Evolutionary conservation across 495 filamentous ascomycete species (phyloP).

Genomic region (Oleoguttula mirabilis): DNA sequence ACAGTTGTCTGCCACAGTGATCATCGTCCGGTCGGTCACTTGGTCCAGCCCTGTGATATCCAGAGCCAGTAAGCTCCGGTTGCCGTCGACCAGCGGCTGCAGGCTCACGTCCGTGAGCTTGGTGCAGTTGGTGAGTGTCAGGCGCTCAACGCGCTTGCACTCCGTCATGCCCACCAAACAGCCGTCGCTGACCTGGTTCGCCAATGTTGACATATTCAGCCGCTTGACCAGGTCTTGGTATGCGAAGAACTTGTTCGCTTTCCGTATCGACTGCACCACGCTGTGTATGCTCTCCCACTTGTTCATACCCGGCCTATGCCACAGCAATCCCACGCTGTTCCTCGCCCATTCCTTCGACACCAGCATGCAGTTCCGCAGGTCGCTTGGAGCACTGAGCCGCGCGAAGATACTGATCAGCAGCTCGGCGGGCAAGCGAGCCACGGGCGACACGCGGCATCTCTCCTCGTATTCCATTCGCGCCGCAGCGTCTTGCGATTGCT

Average conservation of each 20-base stretch:
- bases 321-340: conserved; percentile 84
- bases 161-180: conserved; percentile 67
- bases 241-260: conserved; percentile 59
- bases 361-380: conserved; percentile 79
- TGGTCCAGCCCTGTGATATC: conserved; percentile 73
- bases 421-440: conserved; percentile 80
- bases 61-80: conserved; percentile 70
- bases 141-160: conserved; percentile 84
- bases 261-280: conserved; percentile 64
- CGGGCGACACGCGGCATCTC: conserved; percentile 50
- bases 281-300: conserved; percentile 65
- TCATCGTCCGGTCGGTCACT: conserved; percentile 73
- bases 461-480: conserved; percentile 63
- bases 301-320: conserved; percentile 86
- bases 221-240: conserved; percentile 82
- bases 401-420: conserved; percentile 86
- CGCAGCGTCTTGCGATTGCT: conserved; percentile 35
- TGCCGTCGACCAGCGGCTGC: conserved; percentile 65
- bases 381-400: conserved; percentile 55
- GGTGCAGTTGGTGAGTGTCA: conserved; percentile 86
- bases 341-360: conserved; percentile 86
- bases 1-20: conserved; percentile 70
- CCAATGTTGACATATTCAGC: conserved; percentile 74
- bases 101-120: conserved; percentile 75
- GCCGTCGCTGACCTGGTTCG: conserved; percentile 70